Conservation (phyloP, 2,329 filamentous ascomycete species). For the Fusarium robinianum region DNA sequence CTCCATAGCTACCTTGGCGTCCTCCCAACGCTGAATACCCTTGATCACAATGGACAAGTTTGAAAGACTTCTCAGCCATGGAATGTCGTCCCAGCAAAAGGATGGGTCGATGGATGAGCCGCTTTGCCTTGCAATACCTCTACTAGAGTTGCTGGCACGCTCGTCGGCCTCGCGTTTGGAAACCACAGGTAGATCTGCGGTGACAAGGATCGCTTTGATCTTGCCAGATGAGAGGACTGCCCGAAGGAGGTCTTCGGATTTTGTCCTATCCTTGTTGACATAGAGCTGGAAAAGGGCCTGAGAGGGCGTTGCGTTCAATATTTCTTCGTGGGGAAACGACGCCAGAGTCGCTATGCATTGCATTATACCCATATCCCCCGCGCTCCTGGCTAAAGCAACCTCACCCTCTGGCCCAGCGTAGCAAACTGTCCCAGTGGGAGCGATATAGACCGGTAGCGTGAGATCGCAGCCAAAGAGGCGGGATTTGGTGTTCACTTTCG, state of each 20-base stretch:
- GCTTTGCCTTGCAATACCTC: constrained; percentile 58
- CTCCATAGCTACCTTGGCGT: constrained; percentile 64
- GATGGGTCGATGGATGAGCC: constrained; percentile 61
- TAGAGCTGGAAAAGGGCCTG: constrained; percentile 63
- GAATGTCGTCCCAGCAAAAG: constrained; percentile 66
- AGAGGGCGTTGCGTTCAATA: constrained; percentile 41
- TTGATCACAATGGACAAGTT: constrained; percentile 67
- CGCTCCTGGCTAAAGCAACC: constrained; percentile 23
- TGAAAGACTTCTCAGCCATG: constrained; percentile 58
- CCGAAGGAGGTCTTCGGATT: constrained; percentile 54
- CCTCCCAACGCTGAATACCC: constrained; percentile 69
- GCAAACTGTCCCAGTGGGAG: constrained; percentile 27
- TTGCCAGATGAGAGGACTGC: constrained; percentile 50
- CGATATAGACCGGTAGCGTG: constrained; percentile 28
- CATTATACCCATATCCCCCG: constrained; percentile 52
- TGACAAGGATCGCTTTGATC: constrained; percentile 60
- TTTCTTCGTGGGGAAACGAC: constrained; percentile 60
- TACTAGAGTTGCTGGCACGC: constrained; percentile 57
- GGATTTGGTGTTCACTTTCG: constrained; percentile 16
- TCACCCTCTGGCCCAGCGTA: constrained; percentile 27
- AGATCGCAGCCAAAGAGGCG: constrained; percentile 29
- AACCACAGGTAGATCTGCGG: constrained; percentile 60
- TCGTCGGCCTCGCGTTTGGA: constrained; percentile 58
- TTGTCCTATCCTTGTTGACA: constrained; percentile 58
- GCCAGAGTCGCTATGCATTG: constrained; percentile 67